phyloP scores from a whole-genome alignment of 805 yeast species.

The Candida insectorum region DNA sequence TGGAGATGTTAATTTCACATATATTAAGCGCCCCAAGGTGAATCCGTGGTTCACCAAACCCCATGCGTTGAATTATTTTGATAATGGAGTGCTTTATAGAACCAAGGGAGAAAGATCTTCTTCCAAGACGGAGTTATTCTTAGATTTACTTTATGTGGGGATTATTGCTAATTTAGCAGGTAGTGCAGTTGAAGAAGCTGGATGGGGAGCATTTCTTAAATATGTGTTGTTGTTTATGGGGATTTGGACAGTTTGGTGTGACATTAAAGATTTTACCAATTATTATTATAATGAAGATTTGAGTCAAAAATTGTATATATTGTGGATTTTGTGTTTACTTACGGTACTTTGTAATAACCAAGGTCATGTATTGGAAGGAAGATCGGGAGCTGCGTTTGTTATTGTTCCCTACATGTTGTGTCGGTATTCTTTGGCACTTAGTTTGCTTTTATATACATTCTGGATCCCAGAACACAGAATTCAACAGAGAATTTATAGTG shows the following conservation, averaged over 20 bases:
- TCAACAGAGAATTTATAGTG: constrained; percentile 44
- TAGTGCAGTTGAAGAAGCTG: constrained; percentile 47
- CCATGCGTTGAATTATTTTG: constrained; percentile 58
- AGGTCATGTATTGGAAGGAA: constrained; percentile 24
- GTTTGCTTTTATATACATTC: constrained; percentile 38
- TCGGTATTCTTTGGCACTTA: constrained; percentile 34
- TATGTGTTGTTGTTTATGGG: constrained; percentile 53
- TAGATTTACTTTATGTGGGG: constrained; percentile 64
- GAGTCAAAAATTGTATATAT: constrained; percentile 47
- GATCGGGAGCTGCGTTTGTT: constrained; percentile 38
- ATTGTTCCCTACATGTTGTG: constrained; percentile 49
- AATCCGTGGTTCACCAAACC: constrained; percentile 46
- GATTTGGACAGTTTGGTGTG: constrained; percentile 65
- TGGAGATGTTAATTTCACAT: constrained; percentile 47
- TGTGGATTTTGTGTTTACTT: constrained; percentile 51
- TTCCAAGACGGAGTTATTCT: constrained; percentile 52
- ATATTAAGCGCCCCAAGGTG: constrained; percentile 41
- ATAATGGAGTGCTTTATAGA: constrained; percentile 52
- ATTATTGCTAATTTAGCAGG: constrained; percentile 59
- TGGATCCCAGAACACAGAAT: constrained; percentile 48
- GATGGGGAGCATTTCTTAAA: constrained; percentile 43
- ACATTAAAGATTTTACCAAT: constrained; percentile 60
- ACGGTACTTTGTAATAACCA: constrained; percentile 52
- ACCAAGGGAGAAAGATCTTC: constrained; percentile 55
- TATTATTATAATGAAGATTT: constrained; percentile 61